A percentile compares a stretch with the other conserved stretches of the same genome.
These are phyloP conservation scores for Tolypocladium sp. DNA, from an alignment of 2,329 filamentous ascomycete genomes.

Conservation along the genomic window DNA sequence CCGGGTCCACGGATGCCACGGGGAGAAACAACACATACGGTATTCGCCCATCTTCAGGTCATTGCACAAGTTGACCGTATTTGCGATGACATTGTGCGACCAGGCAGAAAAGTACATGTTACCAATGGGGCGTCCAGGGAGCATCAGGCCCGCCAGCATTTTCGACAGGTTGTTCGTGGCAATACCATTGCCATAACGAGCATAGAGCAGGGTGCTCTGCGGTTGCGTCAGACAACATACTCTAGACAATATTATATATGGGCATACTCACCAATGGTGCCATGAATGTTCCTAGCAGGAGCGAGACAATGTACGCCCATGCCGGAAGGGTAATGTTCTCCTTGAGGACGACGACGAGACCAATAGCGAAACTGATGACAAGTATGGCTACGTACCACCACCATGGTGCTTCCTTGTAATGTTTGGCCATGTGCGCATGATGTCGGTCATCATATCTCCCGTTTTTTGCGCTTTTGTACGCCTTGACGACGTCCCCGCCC, in stretches of 20 bases:
- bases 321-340: constrained; percentile 24
- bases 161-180: constrained; percentile 26
- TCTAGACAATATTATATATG: neutral
- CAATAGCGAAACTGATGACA: constrained; percentile 20
- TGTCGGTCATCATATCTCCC: constrained; percentile 39
- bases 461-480: neutral
- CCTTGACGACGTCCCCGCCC: neutral
- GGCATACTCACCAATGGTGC: neutral
- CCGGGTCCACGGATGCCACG: neutral
- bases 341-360: constrained; percentile 23
- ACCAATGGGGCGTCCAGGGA: constrained; percentile 41
- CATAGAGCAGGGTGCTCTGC: neutral
- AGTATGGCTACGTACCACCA: constrained; percentile 26
- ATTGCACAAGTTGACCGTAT: constrained; percentile 38
- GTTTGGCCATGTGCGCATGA: constrained; percentile 39
- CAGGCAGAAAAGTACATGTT: constrained; percentile 52
- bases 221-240: neutral
- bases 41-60: constrained; percentile 53
- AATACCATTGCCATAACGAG: neutral
- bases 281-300: constrained; percentile 30
- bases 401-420: constrained; percentile 37
- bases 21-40: constrained; percentile 22
- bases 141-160: constrained; percentile 42
- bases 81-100: constrained; percentile 47
- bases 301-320: constrained; percentile 25